Conservation (phyloP, 768 basidiomycete species). For the Phaffia tasmanica region DNA sequence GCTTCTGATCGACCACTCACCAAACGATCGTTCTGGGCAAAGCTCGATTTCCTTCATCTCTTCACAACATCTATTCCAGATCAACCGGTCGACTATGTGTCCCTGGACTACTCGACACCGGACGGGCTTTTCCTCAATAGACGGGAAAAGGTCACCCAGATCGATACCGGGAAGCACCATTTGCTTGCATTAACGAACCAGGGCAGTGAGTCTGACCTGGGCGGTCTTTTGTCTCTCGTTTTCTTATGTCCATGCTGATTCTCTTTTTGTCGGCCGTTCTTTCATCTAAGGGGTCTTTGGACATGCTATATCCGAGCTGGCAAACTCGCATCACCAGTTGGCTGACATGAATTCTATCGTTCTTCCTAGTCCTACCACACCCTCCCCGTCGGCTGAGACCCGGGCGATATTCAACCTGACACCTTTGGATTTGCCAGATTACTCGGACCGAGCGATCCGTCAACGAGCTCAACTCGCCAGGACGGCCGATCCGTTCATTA, state of each 20-base stretch:
- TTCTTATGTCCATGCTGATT: no score
- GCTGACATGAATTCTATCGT: conserved; percentile 16
- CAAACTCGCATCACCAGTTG: conserved; percentile 12
- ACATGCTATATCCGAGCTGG: conserved; percentile 14
- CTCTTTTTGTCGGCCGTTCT: no score
- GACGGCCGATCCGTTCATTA: conserved; percentile 19
- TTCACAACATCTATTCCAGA: conserved; percentile 6
- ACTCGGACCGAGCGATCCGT: not conserved
- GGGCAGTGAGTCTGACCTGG: not conserved
- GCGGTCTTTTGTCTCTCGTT: no score
- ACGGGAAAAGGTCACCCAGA: conserved; percentile 16
- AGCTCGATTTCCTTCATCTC: conserved; percentile 16
- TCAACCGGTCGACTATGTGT: conserved; percentile 18
- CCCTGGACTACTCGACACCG: conserved; percentile 2
- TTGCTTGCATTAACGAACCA: conserved; percentile 21
- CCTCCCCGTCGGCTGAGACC: not conserved
- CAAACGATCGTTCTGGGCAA: conserved; percentile 5
- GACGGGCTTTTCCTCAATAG: not conserved
- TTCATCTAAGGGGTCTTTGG: conserved; percentile 1
- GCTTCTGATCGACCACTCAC: not conserved
- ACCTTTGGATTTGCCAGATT: conserved; percentile 2
- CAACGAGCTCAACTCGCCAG: conserved; percentile 11
- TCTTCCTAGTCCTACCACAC: conserved; percentile 3
- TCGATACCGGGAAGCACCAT: conserved; percentile 11
- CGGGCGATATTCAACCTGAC: conserved; percentile 6